A percentile compares a stretch with the other conserved stretches of the same genome.
These are phyloP conservation scores for Postia placenta DNA, from an alignment of 768 basidiomycete species.

Conservation along the genomic window DNA sequence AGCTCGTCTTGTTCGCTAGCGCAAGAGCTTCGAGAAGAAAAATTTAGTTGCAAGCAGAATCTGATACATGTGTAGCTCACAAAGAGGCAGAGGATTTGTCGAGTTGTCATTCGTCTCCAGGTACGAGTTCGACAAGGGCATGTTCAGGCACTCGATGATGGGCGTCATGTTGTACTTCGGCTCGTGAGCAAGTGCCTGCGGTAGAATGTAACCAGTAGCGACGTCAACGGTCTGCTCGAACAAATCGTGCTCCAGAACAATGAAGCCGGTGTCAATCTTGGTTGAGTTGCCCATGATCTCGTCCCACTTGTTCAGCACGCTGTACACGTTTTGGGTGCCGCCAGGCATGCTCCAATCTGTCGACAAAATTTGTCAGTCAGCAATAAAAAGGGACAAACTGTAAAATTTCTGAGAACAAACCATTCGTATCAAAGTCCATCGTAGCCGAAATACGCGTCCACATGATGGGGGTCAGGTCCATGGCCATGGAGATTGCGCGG, in stretches of 20 bases:
- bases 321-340: slow-evolving; percentile 47
- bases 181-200: slow-evolving; percentile 64
- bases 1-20: background rate
- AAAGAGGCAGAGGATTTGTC: slow-evolving; percentile 45
- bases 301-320: slow-evolving; percentile 69
- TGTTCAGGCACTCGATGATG: slow-evolving; percentile 63
- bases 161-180: slow-evolving; percentile 65
- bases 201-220: slow-evolving; percentile 82
- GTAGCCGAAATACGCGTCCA: slow-evolving; percentile 66
- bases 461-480: slow-evolving; percentile 80
- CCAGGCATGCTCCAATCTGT: slow-evolving; percentile 80
- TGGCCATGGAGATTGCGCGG: slow-evolving; percentile 73
- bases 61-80: background rate
- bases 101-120: slow-evolving; percentile 76
- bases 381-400: too few species aligned
- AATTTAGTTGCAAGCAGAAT: background rate
- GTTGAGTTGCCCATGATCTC: slow-evolving; percentile 60
- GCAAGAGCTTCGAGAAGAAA: background rate
- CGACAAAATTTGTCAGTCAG: background rate
- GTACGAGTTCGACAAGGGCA: slow-evolving; percentile 61
- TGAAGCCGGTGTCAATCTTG: slow-evolving; percentile 67
- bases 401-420: slow-evolving; percentile 21
- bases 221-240: slow-evolving; percentile 83
- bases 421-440: slow-evolving; percentile 67
- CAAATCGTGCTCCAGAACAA: slow-evolving; percentile 83